Evolutionary conservation across 1,139 yeast species (phyloP).

Genomic region (Scheffersomyces titani): DNA sequence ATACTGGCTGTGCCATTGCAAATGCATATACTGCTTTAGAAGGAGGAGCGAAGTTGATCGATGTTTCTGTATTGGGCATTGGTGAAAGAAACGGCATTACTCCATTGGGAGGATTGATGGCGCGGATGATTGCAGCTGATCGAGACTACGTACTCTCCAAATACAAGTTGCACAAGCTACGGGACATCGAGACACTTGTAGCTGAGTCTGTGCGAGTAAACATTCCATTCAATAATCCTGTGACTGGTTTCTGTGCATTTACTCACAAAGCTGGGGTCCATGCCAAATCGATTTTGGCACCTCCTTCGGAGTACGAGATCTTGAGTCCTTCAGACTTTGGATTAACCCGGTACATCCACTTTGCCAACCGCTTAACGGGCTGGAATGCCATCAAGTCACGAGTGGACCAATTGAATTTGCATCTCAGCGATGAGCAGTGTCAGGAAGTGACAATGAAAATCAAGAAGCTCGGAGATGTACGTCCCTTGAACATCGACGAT

Average conservation of each 20-base stretch:
- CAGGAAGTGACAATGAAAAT: conserved; percentile 94
- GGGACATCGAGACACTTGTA: conserved; percentile 93
- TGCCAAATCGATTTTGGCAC: conserved; percentile 97
- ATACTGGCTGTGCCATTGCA: conserved; percentile 98
- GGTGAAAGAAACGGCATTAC: conserved; percentile 99
- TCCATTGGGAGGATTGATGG: conserved; percentile 97
- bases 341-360: conserved; percentile 91
- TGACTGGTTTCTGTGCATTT: conserved; percentile 98
- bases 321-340: conserved; percentile 95
- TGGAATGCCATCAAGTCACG: conserved; percentile 99
- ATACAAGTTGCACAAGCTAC: conserved; percentile 92
- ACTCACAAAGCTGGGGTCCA: conserved; percentile 99
- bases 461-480: conserved; percentile 91
- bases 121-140: conserved; percentile 98
- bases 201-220: conserved; percentile 98
- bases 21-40: conserved; percentile 97
- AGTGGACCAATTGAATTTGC: conserved; percentile 93
- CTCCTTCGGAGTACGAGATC: conserved; percentile 97
- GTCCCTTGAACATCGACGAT: conserved; percentile 93
- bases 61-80: conserved; percentile 93
- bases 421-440: conserved; percentile 87
- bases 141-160: conserved; percentile 94
- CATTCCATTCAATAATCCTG: conserved; percentile 97
- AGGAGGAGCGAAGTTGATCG: conserved; percentile 95
- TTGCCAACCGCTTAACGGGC: conserved; percentile 96